phyloP scores from a whole-genome alignment of 345 rosid genomes.

The Populus tremula region DNA sequence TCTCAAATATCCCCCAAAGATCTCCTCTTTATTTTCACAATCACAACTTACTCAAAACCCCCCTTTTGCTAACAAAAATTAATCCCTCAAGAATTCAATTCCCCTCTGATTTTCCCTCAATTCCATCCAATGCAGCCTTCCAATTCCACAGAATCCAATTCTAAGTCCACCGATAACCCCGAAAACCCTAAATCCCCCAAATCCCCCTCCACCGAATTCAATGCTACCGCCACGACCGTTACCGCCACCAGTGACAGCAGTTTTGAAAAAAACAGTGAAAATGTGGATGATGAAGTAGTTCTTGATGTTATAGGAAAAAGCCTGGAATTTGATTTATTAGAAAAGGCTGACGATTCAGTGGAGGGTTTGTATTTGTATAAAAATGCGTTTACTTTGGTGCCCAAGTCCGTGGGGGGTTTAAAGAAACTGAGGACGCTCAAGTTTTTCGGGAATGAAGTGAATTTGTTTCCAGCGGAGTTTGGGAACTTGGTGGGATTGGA shows the following conservation, averaged over 20 bases:
- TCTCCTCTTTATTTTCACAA: background rate
- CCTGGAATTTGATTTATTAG: constrained; percentile 60
- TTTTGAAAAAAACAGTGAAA: constrained; percentile 6
- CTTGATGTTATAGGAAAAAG: constrained; percentile 70
- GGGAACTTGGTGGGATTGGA: constrained; percentile 70
- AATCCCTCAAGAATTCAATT: background rate
- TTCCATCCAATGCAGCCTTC: constrained; percentile 35
- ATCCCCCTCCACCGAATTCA: background rate
- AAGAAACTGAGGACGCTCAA: constrained; percentile 59
- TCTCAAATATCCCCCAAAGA: background rate
- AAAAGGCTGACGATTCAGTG: constrained; percentile 34
- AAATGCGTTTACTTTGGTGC: constrained; percentile 74
- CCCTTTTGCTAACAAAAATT: background rate
- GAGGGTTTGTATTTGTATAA: constrained; percentile 68
- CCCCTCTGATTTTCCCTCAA: background rate
- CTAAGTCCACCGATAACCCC: constrained; percentile 13
- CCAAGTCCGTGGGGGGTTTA: constrained; percentile 59
- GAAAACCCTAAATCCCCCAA: constrained; percentile 20
- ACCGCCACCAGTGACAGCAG: background rate
- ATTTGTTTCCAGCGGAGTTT: constrained; percentile 68
- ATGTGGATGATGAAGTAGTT: constrained; percentile 50
- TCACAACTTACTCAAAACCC: background rate
- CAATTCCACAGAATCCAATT: constrained; percentile 19
- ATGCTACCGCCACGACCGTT: background rate
- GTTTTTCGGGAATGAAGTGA: constrained; percentile 78